Base-by-base conservation (phyloP, 2,329 filamentous ascomycete species). In the Penicillium sp. region DNA sequence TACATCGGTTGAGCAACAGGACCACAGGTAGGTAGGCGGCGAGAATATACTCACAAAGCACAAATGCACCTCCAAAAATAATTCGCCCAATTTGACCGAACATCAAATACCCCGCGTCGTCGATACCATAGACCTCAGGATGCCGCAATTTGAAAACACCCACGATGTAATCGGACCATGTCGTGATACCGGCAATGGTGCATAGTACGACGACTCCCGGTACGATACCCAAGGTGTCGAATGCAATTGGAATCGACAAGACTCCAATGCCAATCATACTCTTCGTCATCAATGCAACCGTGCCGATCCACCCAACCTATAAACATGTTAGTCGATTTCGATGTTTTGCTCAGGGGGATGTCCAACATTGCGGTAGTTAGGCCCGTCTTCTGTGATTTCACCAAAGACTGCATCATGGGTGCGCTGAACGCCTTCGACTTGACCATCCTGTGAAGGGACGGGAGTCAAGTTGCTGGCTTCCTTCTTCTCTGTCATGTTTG, bases 111-210 rank as follows among this genome's bases (percentile, higher is more conserved):
- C 50, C 50, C 14, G 48, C 50, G 48, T 53, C 45, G 16, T 53
- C 50, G 39, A 53, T 53, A 11, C 50, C 39, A 41, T 53, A 53
- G 11, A 53, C 45, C 8, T 24, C 27, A 8, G 50, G 50, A 36
- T 53, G 50, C 3, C 21, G 38, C 22, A 48, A 5, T 14, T 53
- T 53, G 38, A 53, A 53, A 4, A 53, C 45, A 5, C 50, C 50
- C 32, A 48, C 36, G 29, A 53, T 53, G 29, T 42, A 53, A 22
- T 53, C 48, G 4, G 50, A 53, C 50, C 50, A 53, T 13, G 50
- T 53, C 29, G 50, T 50, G 29, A 55, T 47, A 29, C 13, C 38
- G 16, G 48, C 47, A 22, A 55, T 55, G 16, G 45, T 39, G 18
- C 44, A 16, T 8, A 54, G 27, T 9, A 53, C 9, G 27, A 53